Base-by-base conservation (phyloP, 139 green algal species). In the Chlorella sorokiniana region DNA sequence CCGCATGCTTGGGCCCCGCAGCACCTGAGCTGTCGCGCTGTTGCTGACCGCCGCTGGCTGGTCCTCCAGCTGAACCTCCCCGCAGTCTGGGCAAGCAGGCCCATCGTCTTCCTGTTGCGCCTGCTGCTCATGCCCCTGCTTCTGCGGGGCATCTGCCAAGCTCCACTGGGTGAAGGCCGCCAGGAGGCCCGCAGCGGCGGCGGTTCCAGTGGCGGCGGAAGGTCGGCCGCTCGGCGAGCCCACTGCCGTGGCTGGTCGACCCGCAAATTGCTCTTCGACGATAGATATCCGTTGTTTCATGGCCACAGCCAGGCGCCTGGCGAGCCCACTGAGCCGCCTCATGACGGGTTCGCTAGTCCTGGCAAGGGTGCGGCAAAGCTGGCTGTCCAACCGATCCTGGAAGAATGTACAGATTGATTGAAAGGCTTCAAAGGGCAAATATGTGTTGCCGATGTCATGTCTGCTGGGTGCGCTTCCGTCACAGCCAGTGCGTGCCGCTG, bases 11-110 rank as follows among this genome's bases (percentile, higher is more conserved):
- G 52, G 8, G 52, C 8, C 8, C 29, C 29, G 52, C 22, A 37
- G 40, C 40, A 76, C 71, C 71, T 78, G 71, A 25, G 73, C 73
- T 1, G 73, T 79, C 10, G 73, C 73, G 54, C 73, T 79, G 73
- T 69, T 79, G 73, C 73, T 79, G 31, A 69, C 44, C 4, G 73
- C 73, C 51, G 69, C 73, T 25, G 73, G 54, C 73, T 79, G 52
- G 3, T 79, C 73, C 29, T 52, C 73, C 73, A 79, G 73, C 37
- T 68, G 38, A 1, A 69, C 25, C 14, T 69, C 54, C 3, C 44
- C 4, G 25, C 71, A 78, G 11, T 67, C 54, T 14, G 23, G 16
- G 33, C 71, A 78, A 20, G 18, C 20, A 16, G n/a, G 10, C 1
- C 14, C 31, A 10, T 18, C 67, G 4, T 73, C 38, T 14, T 52